A percentile compares a stretch with the other conserved stretches of the same genome.
These are phyloP conservation scores for Metroxylon sagu DNA, from an alignment of 176 grass and related monocot species.

Conservation along the genomic window DNA sequence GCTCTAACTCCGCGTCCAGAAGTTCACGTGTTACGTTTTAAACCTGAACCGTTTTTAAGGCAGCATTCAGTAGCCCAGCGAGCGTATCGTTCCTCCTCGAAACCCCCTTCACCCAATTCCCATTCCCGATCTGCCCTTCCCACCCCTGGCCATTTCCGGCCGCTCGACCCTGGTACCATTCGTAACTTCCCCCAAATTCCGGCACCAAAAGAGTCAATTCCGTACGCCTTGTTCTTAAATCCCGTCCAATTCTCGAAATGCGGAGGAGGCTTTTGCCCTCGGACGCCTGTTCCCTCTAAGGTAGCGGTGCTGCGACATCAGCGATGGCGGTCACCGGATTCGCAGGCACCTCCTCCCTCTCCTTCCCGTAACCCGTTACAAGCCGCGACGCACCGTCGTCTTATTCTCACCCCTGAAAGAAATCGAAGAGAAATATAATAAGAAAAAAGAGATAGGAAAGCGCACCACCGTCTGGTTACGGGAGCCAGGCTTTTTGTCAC, in stretches of 20 bases:
- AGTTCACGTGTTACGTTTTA: too few relatives aligned
- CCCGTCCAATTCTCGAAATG: constrained; percentile 12
- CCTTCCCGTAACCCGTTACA: too few relatives aligned
- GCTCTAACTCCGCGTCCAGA: too few relatives aligned
- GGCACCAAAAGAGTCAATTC: not conserved
- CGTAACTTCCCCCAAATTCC: too few relatives aligned
- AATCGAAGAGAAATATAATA: not conserved
- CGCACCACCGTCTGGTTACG: constrained; percentile 2
- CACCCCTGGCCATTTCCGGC: too few relatives aligned
- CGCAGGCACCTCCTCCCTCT: not conserved
- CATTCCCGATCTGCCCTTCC: too few relatives aligned
- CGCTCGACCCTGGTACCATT: too few relatives aligned
- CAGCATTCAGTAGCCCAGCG: too few relatives aligned
- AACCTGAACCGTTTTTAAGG: too few relatives aligned
- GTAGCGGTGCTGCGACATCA: constrained; percentile 5
- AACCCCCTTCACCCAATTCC: too few relatives aligned
- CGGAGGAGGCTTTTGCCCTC: constrained; percentile 1
- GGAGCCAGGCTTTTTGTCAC: not conserved
- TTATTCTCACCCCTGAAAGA: constrained; percentile 1
- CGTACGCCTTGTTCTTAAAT: not conserved
- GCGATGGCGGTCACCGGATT: not conserved
- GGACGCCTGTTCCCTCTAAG: not conserved
- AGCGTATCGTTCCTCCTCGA: too few relatives aligned
- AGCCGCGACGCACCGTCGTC: not conserved
- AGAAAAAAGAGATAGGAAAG: not conserved